These are phyloP conservation scores for Ogataea paradorogensis DNA, from an alignment of 805 yeast species.

Conservation along the genomic window DNA sequence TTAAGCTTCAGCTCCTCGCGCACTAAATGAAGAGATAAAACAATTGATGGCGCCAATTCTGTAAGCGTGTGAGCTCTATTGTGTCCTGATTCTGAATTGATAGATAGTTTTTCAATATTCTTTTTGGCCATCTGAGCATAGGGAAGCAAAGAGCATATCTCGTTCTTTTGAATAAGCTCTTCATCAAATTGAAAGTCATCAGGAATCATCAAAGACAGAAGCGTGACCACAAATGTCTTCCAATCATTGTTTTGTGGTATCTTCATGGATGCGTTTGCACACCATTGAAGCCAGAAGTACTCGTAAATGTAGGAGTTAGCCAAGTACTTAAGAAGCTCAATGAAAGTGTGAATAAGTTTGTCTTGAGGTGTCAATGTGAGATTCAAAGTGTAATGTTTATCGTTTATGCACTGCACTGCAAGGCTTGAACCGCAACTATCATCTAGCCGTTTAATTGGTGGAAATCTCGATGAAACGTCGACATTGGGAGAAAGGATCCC, in stretches of 20 bases:
- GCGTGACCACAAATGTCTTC: conserved; percentile 53
- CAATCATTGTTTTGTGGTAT: conserved; percentile 49
- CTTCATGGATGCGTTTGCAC: conserved; percentile 44
- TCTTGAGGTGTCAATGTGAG: conserved; percentile 45
- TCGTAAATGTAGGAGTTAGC: conserved; percentile 58
- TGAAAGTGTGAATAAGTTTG: conserved; percentile 41
- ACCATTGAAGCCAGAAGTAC: conserved; percentile 62
- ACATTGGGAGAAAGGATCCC: conserved; percentile 41
- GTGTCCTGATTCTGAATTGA: conserved; percentile 3
- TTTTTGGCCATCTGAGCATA: conserved; percentile 20
- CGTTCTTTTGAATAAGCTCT: conserved; percentile 16
- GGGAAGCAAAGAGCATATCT: conserved; percentile 27
- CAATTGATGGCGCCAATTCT: conserved; percentile 60
- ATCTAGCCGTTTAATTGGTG: conserved; percentile 21
- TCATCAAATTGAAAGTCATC: conserved; percentile 32
- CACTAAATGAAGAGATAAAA: conserved; percentile 67
- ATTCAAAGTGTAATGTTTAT: conserved; percentile 30
- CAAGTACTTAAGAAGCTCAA: conserved; percentile 50
- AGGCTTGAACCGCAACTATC: conserved; percentile 25
- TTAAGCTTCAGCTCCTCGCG: conserved; percentile 73
- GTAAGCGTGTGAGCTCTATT: conserved; percentile 39
- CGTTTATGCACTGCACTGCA: conserved; percentile 21
- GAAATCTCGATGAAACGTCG: conserved; percentile 24
- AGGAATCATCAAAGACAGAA: conserved; percentile 51
- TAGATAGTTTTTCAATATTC: conserved; percentile 13